phyloP scores from a whole-genome alignment of 441 rosid genomes.

The Populus hybrid region DNA sequence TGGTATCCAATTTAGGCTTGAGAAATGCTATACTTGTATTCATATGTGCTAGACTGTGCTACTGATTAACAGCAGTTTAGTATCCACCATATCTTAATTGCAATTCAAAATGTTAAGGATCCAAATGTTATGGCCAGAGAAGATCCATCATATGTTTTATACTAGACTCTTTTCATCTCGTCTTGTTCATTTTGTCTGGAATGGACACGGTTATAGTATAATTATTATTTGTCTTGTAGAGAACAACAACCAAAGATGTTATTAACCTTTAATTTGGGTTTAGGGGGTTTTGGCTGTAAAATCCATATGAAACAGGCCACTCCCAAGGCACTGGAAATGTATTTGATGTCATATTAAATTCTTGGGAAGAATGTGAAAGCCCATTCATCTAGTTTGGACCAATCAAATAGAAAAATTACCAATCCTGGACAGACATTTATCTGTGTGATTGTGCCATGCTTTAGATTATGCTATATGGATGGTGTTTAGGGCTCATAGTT shows the following conservation, averaged over 20 bases:
- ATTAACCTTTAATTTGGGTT: not conserved
- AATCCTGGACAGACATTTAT: not conserved
- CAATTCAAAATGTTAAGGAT: not conserved
- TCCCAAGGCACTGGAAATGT: not conserved
- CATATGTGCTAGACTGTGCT: not conserved
- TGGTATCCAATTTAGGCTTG: not conserved
- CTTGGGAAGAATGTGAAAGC: not conserved
- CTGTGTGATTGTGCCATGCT: not conserved
- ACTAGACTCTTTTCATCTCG: not conserved
- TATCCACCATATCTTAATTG: not conserved
- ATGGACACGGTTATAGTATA: not conserved
- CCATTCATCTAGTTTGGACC: not conserved
- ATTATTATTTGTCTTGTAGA: not conserved
- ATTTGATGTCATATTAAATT: not conserved
- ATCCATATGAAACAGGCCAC: not conserved
- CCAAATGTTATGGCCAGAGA: not conserved
- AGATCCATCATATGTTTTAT: not conserved
- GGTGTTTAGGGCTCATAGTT: not conserved
- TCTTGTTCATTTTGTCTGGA: conserved; percentile 3
- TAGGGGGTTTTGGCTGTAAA: not conserved
- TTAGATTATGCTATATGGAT: not conserved
- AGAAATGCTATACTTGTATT: not conserved
- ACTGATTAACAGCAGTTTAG: not conserved
- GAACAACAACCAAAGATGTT: not conserved
- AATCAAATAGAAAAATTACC: not conserved